phyloP scores from a whole-genome alignment of 2,329 filamentous ascomycete genomes.

The Podosphaera fusca region DNA sequence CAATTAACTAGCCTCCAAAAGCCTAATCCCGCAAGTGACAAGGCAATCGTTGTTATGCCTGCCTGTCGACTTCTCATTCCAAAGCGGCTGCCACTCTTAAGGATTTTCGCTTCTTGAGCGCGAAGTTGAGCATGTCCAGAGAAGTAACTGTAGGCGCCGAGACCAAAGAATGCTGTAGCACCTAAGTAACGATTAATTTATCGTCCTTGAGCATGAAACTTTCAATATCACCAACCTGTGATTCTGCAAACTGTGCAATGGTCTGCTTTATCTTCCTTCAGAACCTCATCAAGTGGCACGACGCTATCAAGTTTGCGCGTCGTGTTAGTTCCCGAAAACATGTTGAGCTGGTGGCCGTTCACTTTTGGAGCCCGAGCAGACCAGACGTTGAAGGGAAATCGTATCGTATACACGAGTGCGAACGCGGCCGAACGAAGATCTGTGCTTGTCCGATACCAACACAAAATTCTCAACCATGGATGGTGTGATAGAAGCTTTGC shows the following conservation, averaged over 20 bases:
- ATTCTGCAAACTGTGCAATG: constrained; percentile 18
- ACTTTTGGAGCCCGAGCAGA: neutral
- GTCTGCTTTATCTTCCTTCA: constrained; percentile 16
- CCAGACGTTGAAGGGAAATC: too few species aligned
- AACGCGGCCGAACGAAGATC: constrained; percentile 6
- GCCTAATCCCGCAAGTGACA: constrained; percentile 45
- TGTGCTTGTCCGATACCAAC: neutral
- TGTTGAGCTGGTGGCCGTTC: neutral
- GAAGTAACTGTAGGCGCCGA: constrained; percentile 56
- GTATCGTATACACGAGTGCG: too few species aligned
- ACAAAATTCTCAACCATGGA: constrained; percentile 33
- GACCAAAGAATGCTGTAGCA: constrained; percentile 49
- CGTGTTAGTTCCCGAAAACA: constrained; percentile 4
- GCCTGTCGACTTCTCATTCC: constrained; percentile 47
- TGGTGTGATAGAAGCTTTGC: constrained; percentile 78
- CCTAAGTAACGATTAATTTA: constrained; percentile 23
- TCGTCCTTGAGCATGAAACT: neutral
- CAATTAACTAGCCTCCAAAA: constrained; percentile 27
- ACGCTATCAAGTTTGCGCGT: constrained; percentile 8
- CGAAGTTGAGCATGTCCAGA: constrained; percentile 52
- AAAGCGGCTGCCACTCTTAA: constrained; percentile 45
- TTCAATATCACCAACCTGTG: constrained; percentile 8
- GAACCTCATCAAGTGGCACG: constrained; percentile 10
- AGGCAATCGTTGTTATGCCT: constrained; percentile 44
- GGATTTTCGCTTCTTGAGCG: constrained; percentile 38